Conservation (phyloP, 2,329 filamentous ascomycete species). For the Neonectria ditissima region DNA sequence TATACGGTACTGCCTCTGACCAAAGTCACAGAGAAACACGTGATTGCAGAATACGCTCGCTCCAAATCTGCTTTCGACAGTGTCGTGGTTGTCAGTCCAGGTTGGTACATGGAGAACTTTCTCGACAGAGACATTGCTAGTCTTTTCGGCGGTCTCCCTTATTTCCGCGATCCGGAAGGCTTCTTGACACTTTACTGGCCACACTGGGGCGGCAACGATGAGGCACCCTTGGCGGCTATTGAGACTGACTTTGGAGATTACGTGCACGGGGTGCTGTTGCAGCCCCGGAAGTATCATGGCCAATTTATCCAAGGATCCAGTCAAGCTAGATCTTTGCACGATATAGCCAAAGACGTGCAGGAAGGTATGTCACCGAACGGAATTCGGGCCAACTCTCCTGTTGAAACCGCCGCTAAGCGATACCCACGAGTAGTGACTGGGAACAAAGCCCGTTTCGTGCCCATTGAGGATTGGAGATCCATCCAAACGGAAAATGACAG, state of each 20-base stretch:
- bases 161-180: background rate
- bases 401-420: background rate
- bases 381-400: background rate
- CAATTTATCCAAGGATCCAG: slow-evolving; percentile 1
- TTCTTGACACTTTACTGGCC: slow-evolving; percentile 1
- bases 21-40: background rate
- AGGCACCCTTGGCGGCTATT: background rate
- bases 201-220: background rate
- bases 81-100: slow-evolving; percentile 7
- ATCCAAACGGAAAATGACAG: slow-evolving; percentile 1
- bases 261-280: background rate
- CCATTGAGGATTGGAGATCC: slow-evolving; percentile 11
- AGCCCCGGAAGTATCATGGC: background rate
- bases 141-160: slow-evolving; percentile 5
- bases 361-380: background rate
- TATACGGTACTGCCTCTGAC: background rate
- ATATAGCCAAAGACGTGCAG: background rate
- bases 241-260: slow-evolving; percentile 12
- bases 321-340: background rate
- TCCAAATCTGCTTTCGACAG: background rate
- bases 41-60: background rate
- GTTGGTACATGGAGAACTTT: slow-evolving; percentile 9
- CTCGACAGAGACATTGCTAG: background rate
- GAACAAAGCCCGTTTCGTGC: slow-evolving; percentile 7
- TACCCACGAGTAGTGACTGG: background rate